Base-by-base conservation (phyloP, 2,329 filamentous ascomycete genomes). In the Penicillium sp. region DNA sequence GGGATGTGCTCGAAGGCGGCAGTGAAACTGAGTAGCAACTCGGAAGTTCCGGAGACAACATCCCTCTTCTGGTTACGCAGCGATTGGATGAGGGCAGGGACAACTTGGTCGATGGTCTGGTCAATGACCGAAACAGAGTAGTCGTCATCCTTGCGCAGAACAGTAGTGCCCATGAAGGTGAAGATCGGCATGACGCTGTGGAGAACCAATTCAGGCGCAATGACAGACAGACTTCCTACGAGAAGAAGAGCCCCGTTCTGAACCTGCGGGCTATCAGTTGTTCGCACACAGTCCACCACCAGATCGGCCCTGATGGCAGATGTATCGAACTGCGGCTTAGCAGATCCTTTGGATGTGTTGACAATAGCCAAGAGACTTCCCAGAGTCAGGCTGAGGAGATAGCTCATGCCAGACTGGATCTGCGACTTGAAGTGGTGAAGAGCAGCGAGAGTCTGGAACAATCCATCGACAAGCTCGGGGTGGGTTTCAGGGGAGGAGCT, bases 121-220 rank as follows among this genome's bases (percentile, higher is more conserved):
- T 95, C 91, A 57, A 97, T 93, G 33, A 99, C 93, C 72, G 96
- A 91, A 13, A 93, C 92, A 23, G 94, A 97, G 77, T 97, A 97
- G 67, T 97, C 93, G 68, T 99, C 95, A 67, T 91, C 91, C 77
- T 97, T 93, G 49, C 90, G 88, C 50, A 99, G 83, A 21, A 97
- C 88, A 4, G 91, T 96, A 43, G 89, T 89, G 42, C 93, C 92
- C 88, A 97, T 97, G 72, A 97, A 97, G 0, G 94, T 97, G 77
- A 99, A 99, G 52, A 99, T 93, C 13, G 94, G 94, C 94, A 99
- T 99, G 54, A 99, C 91, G 67, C 92, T 97, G 76, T 99, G 93
- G 57, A 99, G 82, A 3, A 99, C 91, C 48, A 96, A 80, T 72
- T 96, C 93, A 0, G 95, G 94, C 0, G 91, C 91, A 65, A 93